A percentile compares a stretch with the other conserved stretches of the same genome.
phyloP scores from a whole-genome alignment of 345 rosid genomes.

The Camelina laxa region DNA sequence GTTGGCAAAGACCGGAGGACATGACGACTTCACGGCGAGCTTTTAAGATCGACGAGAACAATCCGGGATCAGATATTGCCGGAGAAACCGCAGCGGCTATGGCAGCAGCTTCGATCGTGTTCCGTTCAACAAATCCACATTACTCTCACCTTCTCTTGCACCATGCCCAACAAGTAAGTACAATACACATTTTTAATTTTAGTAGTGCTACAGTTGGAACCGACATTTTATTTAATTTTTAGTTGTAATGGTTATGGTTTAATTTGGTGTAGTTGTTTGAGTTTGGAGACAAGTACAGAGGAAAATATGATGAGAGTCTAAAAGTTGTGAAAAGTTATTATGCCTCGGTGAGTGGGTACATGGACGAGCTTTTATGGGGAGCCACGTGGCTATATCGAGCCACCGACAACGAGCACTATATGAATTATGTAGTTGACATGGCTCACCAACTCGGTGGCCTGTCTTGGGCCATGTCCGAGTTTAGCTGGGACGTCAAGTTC shows the following conservation, averaged over 20 bases:
- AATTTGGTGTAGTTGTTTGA: constrained; percentile 67
- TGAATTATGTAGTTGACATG: constrained; percentile 62
- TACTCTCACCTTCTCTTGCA: constrained; percentile 87
- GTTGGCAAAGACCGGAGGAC: constrained; percentile 99
- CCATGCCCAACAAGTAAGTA: constrained; percentile 79
- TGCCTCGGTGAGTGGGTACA: constrained; percentile 92
- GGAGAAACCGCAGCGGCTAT: constrained; percentile 95
- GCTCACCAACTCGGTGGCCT: constrained; percentile 73
- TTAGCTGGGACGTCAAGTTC: constrained; percentile 98
- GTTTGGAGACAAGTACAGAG: constrained; percentile 81
- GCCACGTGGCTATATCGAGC: constrained; percentile 92
- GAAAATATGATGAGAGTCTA: constrained; percentile 76
- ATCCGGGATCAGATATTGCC: constrained; percentile 92
- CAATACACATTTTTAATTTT: not conserved
- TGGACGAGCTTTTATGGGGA: constrained; percentile 95
- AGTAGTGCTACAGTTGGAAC: constrained; percentile 34
- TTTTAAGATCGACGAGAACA: constrained; percentile 76
- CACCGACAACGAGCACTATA: constrained; percentile 73
- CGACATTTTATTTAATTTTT: not conserved
- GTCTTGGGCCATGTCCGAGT: constrained; percentile 91
- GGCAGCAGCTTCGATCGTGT: constrained; percentile 93
- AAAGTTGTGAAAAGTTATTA: constrained; percentile 82
- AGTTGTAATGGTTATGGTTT: constrained; percentile 22
- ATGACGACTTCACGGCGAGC: constrained; percentile 96
- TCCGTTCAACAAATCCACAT: constrained; percentile 71